phyloP scores from a whole-genome alignment of 2,329 filamentous ascomycete species.

The Calonectria naviculata region DNA sequence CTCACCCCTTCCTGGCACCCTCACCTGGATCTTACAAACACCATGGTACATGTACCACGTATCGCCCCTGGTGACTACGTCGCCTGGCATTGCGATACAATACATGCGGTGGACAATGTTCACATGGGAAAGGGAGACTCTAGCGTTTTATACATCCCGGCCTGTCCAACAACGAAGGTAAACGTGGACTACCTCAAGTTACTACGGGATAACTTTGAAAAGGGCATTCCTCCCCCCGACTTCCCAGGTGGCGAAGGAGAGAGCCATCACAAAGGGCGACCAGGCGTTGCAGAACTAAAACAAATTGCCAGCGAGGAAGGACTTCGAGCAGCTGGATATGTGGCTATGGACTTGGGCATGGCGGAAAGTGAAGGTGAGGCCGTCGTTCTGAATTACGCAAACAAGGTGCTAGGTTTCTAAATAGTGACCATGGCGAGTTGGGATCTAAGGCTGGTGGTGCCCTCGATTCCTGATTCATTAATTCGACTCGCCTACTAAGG shows the following conservation, averaged over 20 bases:
- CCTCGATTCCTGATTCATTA: no score
- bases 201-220: slow-evolving; percentile 77
- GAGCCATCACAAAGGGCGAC: slow-evolving; percentile 60
- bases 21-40: slow-evolving; percentile 74
- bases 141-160: slow-evolving; percentile 89
- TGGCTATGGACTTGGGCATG: neutral
- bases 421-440: no score
- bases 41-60: slow-evolving; percentile 76
- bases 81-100: slow-evolving; percentile 84
- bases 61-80: slow-evolving; percentile 82
- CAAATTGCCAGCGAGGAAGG: neutral
- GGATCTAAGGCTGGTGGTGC: no score
- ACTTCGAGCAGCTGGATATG: slow-evolving; percentile 1
- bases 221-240: slow-evolving; percentile 75
- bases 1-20: slow-evolving; percentile 75
- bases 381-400: neutral
- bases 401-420: neutral
- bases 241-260: slow-evolving; percentile 80
- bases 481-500: no score
- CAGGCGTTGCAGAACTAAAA: slow-evolving; percentile 48
- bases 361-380: neutral
- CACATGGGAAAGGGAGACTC: slow-evolving; percentile 80
- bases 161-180: slow-evolving; percentile 80
- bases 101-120: slow-evolving; percentile 85
- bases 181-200: slow-evolving; percentile 78